phyloP scores from a whole-genome alignment of 1,284 basidiomycete genomes.

The Agroathelia rolfsii region DNA sequence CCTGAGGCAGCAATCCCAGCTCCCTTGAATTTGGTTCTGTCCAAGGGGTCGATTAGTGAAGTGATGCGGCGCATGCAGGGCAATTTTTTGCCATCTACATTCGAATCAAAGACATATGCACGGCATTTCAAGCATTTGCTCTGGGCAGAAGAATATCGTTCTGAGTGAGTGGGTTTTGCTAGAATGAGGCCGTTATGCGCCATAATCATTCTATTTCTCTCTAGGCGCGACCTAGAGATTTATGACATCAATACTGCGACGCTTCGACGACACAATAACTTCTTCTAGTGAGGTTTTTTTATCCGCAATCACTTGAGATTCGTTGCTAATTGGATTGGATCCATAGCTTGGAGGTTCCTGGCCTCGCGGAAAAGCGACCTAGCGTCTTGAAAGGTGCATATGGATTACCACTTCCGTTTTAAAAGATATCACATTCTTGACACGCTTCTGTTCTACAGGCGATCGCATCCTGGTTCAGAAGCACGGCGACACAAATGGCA shows the following conservation, averaged over 20 bases:
- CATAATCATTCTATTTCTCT: neutral
- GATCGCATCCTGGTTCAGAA: constrained; percentile 6
- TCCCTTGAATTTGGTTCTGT: constrained; percentile 21
- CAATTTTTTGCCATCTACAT: constrained; percentile 27
- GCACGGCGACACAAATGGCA: neutral
- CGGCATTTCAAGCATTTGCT: constrained; percentile 5
- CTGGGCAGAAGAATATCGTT: constrained; percentile 6
- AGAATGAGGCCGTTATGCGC: neutral
- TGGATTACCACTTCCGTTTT: neutral
- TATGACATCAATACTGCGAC: constrained; percentile 1
- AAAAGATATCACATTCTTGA: neutral
- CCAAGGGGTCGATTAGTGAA: constrained; percentile 16
- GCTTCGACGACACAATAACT: neutral
- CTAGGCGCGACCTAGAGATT: constrained; percentile 3
- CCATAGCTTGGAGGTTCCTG: constrained; percentile 3
- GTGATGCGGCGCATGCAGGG: constrained; percentile 18
- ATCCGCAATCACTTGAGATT: neutral
- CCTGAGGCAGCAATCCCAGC: constrained; percentile 29
- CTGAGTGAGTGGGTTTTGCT: constrained; percentile 4
- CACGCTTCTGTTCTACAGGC: constrained; percentile 2
- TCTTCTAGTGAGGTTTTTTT: neutral
- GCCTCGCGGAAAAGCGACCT: constrained; percentile 7
- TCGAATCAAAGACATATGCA: constrained; percentile 34
- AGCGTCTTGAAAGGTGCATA: constrained; percentile 5
- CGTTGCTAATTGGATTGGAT: neutral